phyloP scores from a whole-genome alignment of 495 filamentous ascomycete genomes.

The Talaromyces trachyspermus region DNA sequence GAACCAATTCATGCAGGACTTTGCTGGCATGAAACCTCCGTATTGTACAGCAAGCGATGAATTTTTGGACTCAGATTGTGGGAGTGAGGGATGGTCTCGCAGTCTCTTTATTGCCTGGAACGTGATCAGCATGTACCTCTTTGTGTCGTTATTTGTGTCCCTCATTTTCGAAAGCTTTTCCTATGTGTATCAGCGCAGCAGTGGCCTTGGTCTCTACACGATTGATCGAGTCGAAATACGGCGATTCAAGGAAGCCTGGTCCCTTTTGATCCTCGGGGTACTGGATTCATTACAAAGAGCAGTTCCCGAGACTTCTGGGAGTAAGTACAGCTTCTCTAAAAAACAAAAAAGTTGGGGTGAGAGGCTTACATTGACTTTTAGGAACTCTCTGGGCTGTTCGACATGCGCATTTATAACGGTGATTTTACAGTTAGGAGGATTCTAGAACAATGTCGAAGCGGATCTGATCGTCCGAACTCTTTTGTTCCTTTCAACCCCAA shows the following conservation, averaged over 20 bases:
- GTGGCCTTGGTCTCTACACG: constrained; percentile 60
- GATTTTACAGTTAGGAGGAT: constrained; percentile 80
- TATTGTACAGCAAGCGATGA: constrained; percentile 58
- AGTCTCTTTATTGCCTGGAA: constrained; percentile 94
- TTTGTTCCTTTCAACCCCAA: constrained; percentile 14
- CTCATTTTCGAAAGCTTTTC: constrained; percentile 99
- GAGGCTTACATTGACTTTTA: constrained; percentile 11
- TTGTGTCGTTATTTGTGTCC: constrained; percentile 96
- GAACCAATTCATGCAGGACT: constrained; percentile 97
- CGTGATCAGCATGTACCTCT: constrained; percentile 99
- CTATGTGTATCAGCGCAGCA: constrained; percentile 96
- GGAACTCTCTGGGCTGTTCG: constrained; percentile 88
- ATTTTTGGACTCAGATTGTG: constrained; percentile 88
- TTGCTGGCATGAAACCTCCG: constrained; percentile 67
- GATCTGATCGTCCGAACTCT: constrained; percentile 40
- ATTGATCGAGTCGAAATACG: constrained; percentile 88
- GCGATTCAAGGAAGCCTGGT: constrained; percentile 98
- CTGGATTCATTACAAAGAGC: constrained; percentile 88
- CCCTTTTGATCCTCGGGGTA: constrained; percentile 83
- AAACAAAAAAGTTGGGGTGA: not conserved
- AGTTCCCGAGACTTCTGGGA: constrained; percentile 81
- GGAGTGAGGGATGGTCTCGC: constrained; percentile 78
- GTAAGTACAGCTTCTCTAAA: constrained; percentile 36
- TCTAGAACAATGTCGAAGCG: constrained; percentile 65
- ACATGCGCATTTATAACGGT: constrained; percentile 93